Conservation (phyloP, 805 yeast species). For the Cyberlindnera meyerae region DNA sequence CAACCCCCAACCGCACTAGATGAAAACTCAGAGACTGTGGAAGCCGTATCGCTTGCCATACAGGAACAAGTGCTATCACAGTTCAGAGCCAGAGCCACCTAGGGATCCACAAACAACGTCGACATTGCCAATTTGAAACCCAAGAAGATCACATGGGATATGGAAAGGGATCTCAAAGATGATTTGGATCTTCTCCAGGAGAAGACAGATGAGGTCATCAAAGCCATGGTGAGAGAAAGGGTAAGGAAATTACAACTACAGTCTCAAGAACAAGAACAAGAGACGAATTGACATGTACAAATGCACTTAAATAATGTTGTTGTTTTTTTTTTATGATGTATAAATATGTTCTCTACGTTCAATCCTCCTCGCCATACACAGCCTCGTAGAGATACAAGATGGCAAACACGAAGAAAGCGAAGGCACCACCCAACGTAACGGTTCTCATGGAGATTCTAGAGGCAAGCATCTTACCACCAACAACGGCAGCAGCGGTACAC, state of each 20-base stretch:
- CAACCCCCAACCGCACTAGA: slow-evolving; percentile 24
- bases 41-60: slow-evolving; percentile 29
- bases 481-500: slow-evolving; percentile 86
- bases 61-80: slow-evolving; percentile 26
- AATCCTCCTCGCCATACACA: slow-evolving; percentile 10
- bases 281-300: no score
- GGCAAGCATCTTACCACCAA: slow-evolving; percentile 90
- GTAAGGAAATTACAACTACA: slow-evolving; percentile 5
- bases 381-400: slow-evolving; percentile 76
- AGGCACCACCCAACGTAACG: slow-evolving; percentile 87
- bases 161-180: slow-evolving; percentile 34
- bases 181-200: slow-evolving; percentile 34
- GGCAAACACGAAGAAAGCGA: slow-evolving; percentile 80
- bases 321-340: no score
- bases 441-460: slow-evolving; percentile 85
- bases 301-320: no score
- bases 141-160: slow-evolving; percentile 29
- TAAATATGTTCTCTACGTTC: no score
- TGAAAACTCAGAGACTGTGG: slow-evolving; percentile 33
- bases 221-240: slow-evolving; percentile 34
- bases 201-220: slow-evolving; percentile 40
- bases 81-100: slow-evolving; percentile 13
- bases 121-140: slow-evolving; percentile 11
- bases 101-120: no score
- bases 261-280: no score